A percentile compares a stretch with the other conserved stretches of the same genome.
Evolutionary conservation across 2,329 filamentous ascomycete genomes (phyloP).

Genomic region (Talaromyces sp.): DNA sequence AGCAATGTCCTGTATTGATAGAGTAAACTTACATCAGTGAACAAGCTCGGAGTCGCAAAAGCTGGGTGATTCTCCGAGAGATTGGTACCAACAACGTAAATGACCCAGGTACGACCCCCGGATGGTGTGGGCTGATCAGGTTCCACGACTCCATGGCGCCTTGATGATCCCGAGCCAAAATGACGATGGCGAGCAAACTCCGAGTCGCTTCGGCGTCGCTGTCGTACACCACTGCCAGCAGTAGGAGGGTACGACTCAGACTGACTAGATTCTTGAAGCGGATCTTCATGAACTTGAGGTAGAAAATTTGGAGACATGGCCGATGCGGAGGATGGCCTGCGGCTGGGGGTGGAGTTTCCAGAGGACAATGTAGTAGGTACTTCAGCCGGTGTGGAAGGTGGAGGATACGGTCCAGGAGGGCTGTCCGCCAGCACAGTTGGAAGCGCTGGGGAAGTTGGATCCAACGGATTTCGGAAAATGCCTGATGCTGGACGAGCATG

Average conservation of each 20-base stretch:
- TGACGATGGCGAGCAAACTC: constrained; percentile 57
- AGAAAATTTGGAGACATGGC: constrained; percentile 40
- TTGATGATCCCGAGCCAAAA: constrained; percentile 60
- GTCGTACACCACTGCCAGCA: constrained; percentile 40
- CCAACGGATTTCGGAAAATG: constrained; percentile 30
- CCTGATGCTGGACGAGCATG: constrained; percentile 33
- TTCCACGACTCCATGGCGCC: constrained; percentile 64
- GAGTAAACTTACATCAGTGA: constrained; percentile 59
- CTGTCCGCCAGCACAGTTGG: constrained; percentile 54
- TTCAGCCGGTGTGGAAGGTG: constrained; percentile 63
- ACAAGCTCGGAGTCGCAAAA: constrained; percentile 66
- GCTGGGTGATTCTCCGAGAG: constrained; percentile 70
- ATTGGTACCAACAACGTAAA: constrained; percentile 69
- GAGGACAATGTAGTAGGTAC: constrained; percentile 55
- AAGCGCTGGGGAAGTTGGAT: constrained; percentile 36
- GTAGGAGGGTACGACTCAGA: constrained; percentile 37
- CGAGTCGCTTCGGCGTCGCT: constrained; percentile 59
- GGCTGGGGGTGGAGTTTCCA: constrained; percentile 51
- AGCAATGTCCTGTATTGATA: background rate
- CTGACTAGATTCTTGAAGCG: constrained; percentile 40
- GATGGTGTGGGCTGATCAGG: constrained; percentile 52
- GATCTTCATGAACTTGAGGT: constrained; percentile 42
- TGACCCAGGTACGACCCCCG: constrained; percentile 66
- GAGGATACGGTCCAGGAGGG: constrained; percentile 59
- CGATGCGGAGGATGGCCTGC: constrained; percentile 50